Evolutionary conservation across 148 eudicot species (phyloP).

Genomic region (Linanthus parryae): DNA sequence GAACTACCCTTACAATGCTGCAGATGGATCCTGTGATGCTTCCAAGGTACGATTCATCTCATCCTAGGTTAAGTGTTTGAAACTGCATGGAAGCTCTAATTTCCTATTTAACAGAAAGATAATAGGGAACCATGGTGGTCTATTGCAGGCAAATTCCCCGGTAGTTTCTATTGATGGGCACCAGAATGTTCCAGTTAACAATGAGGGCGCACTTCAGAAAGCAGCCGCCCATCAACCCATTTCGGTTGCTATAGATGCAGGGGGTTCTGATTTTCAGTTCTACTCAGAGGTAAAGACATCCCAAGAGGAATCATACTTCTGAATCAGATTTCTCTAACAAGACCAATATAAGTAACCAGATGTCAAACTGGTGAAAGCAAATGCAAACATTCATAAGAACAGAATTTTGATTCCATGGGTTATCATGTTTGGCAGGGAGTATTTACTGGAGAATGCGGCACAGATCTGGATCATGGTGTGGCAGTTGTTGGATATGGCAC

Average conservation of each 20-base stretch:
- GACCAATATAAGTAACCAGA: background rate
- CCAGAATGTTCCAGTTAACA: constrained; percentile 60
- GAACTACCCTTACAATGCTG: constrained; percentile 61
- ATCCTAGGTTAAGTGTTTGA: too few species aligned
- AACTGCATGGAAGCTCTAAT: background rate
- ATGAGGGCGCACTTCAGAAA: constrained; percentile 61
- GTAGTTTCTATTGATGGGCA: constrained; percentile 81
- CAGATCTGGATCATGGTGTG: constrained; percentile 69
- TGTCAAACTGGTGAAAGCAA: background rate
- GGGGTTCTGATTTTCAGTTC: constrained; percentile 72
- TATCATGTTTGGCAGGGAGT: constrained; percentile 50
- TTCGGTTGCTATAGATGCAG: constrained; percentile 83
- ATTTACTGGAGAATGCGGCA: constrained; percentile 58
- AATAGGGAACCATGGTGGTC: too few species aligned
- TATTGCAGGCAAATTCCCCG: constrained; percentile 40
- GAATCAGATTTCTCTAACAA: background rate
- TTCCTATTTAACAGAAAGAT: too few species aligned
- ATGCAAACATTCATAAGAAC: background rate
- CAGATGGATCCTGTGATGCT: constrained; percentile 52
- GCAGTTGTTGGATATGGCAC: constrained; percentile 75
- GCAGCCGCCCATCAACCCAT: constrained; percentile 86
- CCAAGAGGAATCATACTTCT: background rate
- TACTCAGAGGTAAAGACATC: constrained; percentile 57
- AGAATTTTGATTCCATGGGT: background rate
- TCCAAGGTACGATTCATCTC: constrained; percentile 31